Evolutionary conservation across 805 yeast genomes (phyloP), one percentile per base, ranked within the genome.

Genomic region (Suhomyces vadensis): DNA sequence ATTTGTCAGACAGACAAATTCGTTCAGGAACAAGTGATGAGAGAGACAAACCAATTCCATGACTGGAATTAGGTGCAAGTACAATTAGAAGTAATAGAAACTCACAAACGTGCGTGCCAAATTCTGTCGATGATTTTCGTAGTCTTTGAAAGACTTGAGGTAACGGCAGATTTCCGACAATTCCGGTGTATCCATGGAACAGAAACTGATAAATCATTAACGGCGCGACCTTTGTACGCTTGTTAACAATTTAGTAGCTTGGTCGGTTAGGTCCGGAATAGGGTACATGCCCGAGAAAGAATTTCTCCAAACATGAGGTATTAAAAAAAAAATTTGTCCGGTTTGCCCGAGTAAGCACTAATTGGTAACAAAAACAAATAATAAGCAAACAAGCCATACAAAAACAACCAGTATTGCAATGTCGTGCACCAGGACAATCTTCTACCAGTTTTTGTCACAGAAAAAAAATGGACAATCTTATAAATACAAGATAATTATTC

Each of bases 401-500:
- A n/a, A n/a, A 27, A 27, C 31, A 29, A 13, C 33, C 33, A 8
- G 20, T 29, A 29, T 29, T 29, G 33, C 33, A 29, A 14, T 22
- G 24, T 16, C 37, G 37, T 33, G 37, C 37, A n/a, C 11, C 14
- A 16, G 24, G 37, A 33, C 37, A 33, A 33, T 33, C 22, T 17
- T 10, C 11, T 33, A 23, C 5, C 33, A 29, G 16, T 29, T 29
- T 29, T 29, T 29, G 10, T 20, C 33, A 29, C 20, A 33, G 17
- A 33, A 33, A 33, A 33, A 31, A 33, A 19, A 17, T 11, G 13
- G 24, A 10, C 37, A 33, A 16, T 16, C 23, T 31, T 42, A 46
- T 48, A 48, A 41, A 37, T 46, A 49, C 41, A 44, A 41, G 41
- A 19, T n/a, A 29, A 38, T 40, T 19, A 37, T 37, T 37, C 42